Conservation (phyloP, 306 rosid species). For the Prunus armeniaca region DNA sequence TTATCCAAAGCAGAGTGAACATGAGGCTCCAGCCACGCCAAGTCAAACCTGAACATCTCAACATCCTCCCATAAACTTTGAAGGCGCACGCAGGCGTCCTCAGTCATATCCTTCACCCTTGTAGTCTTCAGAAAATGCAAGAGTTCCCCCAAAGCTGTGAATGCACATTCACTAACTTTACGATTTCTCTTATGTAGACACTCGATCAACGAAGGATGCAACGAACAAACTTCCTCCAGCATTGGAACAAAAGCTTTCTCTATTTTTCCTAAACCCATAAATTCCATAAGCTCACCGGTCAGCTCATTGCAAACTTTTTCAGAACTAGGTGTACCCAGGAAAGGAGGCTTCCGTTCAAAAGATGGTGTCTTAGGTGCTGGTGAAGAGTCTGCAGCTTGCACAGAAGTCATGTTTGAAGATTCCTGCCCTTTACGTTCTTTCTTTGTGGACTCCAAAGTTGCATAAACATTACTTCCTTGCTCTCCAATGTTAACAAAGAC, state of each 20-base stretch:
- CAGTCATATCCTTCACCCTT: neutral
- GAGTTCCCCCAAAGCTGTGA: neutral
- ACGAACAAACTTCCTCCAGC: slow-evolving; percentile 3
- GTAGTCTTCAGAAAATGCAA: slow-evolving; percentile 4
- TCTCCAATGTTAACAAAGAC: too few species aligned
- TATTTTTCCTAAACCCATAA: neutral
- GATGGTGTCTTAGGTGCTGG: neutral
- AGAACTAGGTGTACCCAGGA: neutral
- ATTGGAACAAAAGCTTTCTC: slow-evolving; percentile 11
- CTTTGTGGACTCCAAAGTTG: neutral
- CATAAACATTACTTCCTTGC: neutral
- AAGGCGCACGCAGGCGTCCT: neutral
- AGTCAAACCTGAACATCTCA: neutral
- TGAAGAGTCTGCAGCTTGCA: neutral
- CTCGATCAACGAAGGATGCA: neutral
- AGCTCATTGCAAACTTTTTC: neutral
- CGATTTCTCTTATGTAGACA: neutral
- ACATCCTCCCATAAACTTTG: slow-evolving; percentile 10
- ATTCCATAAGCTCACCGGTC: neutral
- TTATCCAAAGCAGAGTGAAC: slow-evolving; percentile 8
- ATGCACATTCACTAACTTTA: neutral
- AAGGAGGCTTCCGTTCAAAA: neutral
- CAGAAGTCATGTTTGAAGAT: neutral
- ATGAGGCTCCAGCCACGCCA: slow-evolving; percentile 7
- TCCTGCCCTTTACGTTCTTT: neutral